Evolutionary conservation across 2,329 filamentous ascomycete species (phyloP).

Genomic region (Penicillium sp.): DNA sequence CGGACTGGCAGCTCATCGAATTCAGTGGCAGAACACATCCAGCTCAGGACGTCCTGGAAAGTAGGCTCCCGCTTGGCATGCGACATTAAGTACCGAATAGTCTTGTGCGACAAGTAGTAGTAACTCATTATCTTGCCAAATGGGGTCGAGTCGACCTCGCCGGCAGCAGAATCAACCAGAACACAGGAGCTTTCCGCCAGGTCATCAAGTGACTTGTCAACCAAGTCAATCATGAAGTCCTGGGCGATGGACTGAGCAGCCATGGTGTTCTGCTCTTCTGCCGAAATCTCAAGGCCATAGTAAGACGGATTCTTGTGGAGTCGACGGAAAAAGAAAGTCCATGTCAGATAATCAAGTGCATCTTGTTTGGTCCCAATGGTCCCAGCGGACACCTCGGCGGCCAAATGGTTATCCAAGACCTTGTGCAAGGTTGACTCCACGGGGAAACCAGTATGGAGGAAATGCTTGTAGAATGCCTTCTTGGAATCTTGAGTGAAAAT

Average conservation of each 20-base stretch:
- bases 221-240: constrained; percentile 90
- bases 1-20: constrained; percentile 97
- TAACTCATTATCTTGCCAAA: constrained; percentile 99
- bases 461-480: constrained; percentile 99
- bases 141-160: constrained; percentile 83
- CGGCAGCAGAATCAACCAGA: constrained; percentile 70
- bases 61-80: constrained; percentile 71
- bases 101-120: constrained; percentile 96
- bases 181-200: constrained; percentile 83
- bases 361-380: constrained; percentile 95
- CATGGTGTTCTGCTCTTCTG: constrained; percentile 86
- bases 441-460: constrained; percentile 94
- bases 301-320: constrained; percentile 98
- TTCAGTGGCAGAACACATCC: constrained; percentile 91
- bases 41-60: constrained; percentile 79
- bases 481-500: constrained; percentile 98
- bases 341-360: constrained; percentile 93
- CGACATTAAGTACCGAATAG: constrained; percentile 77
- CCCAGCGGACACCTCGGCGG: constrained; percentile 88
- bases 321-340: constrained; percentile 98
- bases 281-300: constrained; percentile 90
- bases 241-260: constrained; percentile 83
- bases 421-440: constrained; percentile 96
- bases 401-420: constrained; percentile 93
- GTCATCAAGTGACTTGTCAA: constrained; percentile 79